Percentiles rank a stretch among this genome's conserved stretches.
These are phyloP conservation scores for Cordyceps fumosorosea DNA, from an alignment of 2,329 filamentous ascomycete genomes.

Conservation along the genomic window DNA sequence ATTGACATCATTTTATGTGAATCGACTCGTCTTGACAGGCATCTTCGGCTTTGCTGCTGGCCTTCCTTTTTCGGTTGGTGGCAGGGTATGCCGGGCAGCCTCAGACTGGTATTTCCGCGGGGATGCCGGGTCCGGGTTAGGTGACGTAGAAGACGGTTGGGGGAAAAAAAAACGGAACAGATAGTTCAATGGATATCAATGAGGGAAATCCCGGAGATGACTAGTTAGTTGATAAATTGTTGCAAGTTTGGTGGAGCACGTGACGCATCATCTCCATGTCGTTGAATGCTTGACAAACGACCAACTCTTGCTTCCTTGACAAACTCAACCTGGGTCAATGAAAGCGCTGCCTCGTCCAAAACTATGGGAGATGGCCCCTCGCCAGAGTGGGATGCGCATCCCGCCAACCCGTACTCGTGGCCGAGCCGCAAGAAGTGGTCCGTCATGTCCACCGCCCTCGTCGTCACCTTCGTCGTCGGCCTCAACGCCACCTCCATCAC, in stretches of 20 bases:
- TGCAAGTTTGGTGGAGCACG: not conserved
- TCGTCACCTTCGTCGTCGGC: slow-evolving; percentile 13
- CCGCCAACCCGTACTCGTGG: slow-evolving; percentile 13
- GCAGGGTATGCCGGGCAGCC: too few relatives aligned
- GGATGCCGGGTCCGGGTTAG: not conserved
- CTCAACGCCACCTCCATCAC: slow-evolving; percentile 15
- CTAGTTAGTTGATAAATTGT: too few relatives aligned
- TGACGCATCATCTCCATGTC: not conserved
- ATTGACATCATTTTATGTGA: not conserved
- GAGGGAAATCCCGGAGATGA: too few relatives aligned
- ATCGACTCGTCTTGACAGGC: not conserved
- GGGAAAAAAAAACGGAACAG: not conserved
- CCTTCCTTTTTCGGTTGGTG: not conserved
- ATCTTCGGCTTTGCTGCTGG: not conserved
- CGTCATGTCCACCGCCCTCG: slow-evolving; percentile 8
- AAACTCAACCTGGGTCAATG: not conserved
- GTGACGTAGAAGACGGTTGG: not conserved
- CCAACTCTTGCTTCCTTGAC: not conserved
- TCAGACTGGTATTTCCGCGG: not conserved
- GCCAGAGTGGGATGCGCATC: slow-evolving; percentile 6
- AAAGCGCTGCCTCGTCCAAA: not conserved
- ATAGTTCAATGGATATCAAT: not conserved
- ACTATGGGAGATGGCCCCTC: not conserved
- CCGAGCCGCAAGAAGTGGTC: slow-evolving; percentile 10
- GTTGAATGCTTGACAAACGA: not conserved